Evolutionary conservation across 2,329 filamentous ascomycete species (phyloP).

Genomic region (Cephalotrichum gorgonifer): DNA sequence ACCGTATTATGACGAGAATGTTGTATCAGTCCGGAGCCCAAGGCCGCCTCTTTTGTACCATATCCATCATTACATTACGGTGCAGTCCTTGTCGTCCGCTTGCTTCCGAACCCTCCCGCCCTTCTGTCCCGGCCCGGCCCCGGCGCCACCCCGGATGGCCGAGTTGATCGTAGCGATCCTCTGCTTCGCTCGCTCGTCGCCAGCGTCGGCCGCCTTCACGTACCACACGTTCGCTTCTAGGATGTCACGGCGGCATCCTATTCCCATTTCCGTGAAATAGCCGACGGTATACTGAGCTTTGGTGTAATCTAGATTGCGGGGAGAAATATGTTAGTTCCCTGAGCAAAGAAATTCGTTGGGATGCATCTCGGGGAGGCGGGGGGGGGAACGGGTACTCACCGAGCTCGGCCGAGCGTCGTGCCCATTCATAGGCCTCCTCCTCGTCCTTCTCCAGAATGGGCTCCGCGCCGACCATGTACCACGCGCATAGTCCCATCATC

Average conservation of each 20-base stretch:
- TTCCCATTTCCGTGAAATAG: constrained; percentile 98
- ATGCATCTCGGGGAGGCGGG: neutral
- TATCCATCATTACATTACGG: constrained; percentile 48
- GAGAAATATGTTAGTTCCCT: neutral
- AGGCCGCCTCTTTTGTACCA: neutral
- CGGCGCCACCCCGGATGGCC: constrained; percentile 54
- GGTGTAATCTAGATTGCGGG: constrained; percentile 44
- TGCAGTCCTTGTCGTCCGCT: constrained; percentile 45
- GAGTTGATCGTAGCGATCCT: constrained; percentile 78
- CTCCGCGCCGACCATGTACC: constrained; percentile 94
- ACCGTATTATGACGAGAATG: neutral
- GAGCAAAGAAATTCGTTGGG: neutral
- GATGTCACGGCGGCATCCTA: constrained; percentile 88
- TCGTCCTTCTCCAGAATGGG: constrained; percentile 91
- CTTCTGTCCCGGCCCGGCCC: constrained; percentile 39
- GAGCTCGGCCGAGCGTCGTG: constrained; percentile 70
- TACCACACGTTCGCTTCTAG: constrained; percentile 98
- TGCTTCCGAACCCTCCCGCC: constrained; percentile 37
- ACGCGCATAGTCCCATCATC: constrained; percentile 98
- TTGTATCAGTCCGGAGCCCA: neutral
- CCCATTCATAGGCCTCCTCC: constrained; percentile 94
- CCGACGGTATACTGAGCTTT: constrained; percentile 90
- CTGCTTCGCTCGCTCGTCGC: constrained; percentile 81
- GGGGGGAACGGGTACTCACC: constrained; percentile 43
- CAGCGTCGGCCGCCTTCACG: constrained; percentile 84